Base-by-base conservation (phyloP, 768 basidiomycete species). In the Tylopilus rubrobrunneus region DNA sequence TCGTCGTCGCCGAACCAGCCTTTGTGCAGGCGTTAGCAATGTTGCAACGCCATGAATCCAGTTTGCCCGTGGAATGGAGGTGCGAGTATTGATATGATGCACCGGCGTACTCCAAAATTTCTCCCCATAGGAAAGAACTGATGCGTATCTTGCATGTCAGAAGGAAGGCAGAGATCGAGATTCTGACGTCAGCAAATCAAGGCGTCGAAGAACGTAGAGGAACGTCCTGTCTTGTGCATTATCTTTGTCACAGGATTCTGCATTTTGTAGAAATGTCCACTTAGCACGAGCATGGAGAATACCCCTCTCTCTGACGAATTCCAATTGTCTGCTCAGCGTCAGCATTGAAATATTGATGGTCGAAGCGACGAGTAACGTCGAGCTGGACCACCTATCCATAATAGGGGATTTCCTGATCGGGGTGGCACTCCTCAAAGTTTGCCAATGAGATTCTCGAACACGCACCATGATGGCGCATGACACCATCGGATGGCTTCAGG, bases 91-190 rank as follows among this genome's bases (percentile, higher is more conserved):
- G n/a, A 42, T 7, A 39, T 43, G 14, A 42, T 48, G 19, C 41
- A 25, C 11, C 11, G 23, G 1, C 37, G 15, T 53, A 33, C 29
- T 45, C 51, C 57, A 50, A 47, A 34, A 41, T 48, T 51, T 51
- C 48, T 36, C 21, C 5, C 25, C 7, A 8, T 66, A 95, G 93
- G 71, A 85, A 82, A 58, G 92, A 96, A 63, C 81, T 98, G 3
- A 77, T 77, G 67, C 76, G 83, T 58, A 91, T 97, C 81, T 69
- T 98, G 34, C 84, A 89, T 64, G 75, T 72, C 5, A 82, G 89
- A n/a, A 82, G 85, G 43, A 98, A 98, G 70, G 95, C 95, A 4
- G 96, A 98, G 70, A 95, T 95, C 45, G 92, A 98, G 66, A 76
- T 89, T 40, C 64, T 91, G 57, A 31, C 67, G 11, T 46, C 52